These are phyloP conservation scores for Physocladia obscura DNA, from an alignment of 192 early-diverging fungal species.

Conservation along the genomic window DNA sequence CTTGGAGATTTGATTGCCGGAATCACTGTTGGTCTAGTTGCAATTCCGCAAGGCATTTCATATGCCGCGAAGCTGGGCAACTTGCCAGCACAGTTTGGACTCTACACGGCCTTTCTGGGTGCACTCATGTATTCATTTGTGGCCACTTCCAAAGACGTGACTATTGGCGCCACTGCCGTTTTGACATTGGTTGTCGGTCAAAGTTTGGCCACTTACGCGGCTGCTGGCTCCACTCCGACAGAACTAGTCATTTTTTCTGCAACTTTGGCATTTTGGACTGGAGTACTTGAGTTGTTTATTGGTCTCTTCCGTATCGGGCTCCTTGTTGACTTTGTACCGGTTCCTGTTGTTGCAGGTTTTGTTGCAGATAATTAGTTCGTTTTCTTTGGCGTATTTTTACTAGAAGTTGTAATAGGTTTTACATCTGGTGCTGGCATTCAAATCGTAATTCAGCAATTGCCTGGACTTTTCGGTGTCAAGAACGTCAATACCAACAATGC, in stretches of 20 bases:
- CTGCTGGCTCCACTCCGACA: not conserved
- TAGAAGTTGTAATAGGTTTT: conserved; percentile 67
- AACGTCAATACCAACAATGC: conserved; percentile 69
- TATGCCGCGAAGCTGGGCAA: conserved; percentile 70
- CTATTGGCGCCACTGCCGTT: conserved; percentile 75
- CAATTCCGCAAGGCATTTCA: conserved; percentile 69
- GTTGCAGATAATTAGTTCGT: too few relatives aligned
- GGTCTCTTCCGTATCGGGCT: conserved; percentile 82
- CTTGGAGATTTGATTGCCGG: conserved; percentile 70
- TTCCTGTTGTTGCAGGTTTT: conserved; percentile 52
- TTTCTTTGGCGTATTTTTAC: too few relatives aligned
- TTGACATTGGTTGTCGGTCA: conserved; percentile 75
- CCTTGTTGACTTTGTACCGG: conserved; percentile 82
- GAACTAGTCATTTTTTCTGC: conserved; percentile 52
- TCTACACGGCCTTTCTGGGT: conserved; percentile 75
- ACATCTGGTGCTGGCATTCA: conserved; percentile 80
- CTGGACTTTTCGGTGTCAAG: conserved; percentile 76
- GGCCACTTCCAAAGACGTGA: conserved; percentile 71
- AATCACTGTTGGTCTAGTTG: conserved; percentile 69
- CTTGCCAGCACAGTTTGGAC: conserved; percentile 70
- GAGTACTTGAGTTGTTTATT: conserved; percentile 66
- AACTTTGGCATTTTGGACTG: conserved; percentile 69
- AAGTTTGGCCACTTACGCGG: conserved; percentile 44
- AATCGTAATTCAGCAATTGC: conserved; percentile 79
- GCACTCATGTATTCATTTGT: conserved; percentile 67